These are phyloP conservation scores for Funneliformis caledonium DNA, from an alignment of 371 early-diverging fungal genomes.

Conservation along the genomic window DNA sequence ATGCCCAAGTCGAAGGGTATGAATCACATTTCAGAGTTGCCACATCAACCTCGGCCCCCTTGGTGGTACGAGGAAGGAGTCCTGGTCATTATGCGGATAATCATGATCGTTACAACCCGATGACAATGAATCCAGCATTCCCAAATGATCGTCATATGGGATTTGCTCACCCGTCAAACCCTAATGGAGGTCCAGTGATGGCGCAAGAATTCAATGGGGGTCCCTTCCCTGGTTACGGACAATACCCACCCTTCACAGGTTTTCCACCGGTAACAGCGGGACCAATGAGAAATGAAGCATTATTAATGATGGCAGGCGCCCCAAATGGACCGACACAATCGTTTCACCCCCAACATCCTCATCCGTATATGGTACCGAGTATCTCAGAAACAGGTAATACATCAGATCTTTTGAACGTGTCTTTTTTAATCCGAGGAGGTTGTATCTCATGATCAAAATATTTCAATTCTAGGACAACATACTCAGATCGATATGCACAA, in stretches of 20 bases:
- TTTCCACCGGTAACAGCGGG: conserved; percentile 32
- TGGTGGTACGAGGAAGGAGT: conserved; percentile 93
- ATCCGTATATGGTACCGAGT: conserved; percentile 31
- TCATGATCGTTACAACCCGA: conserved; percentile 42
- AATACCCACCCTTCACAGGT: conserved; percentile 30
- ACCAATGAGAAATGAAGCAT: conserved; percentile 15
- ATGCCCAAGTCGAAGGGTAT: conserved; percentile 60
- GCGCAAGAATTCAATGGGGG: conserved; percentile 25
- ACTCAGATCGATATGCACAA: conserved; percentile 33
- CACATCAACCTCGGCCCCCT: conserved; percentile 71
- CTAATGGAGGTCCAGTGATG: conserved; percentile 34
- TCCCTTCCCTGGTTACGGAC: conserved; percentile 33
- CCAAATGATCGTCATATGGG: conserved; percentile 36
- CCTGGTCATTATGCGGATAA: conserved; percentile 64
- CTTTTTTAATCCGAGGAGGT: not conserved
- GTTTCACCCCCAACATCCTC: conserved; percentile 39
- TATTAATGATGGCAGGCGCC: conserved; percentile 32
- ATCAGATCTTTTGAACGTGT: conserved; percentile 16
- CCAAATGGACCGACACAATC: conserved; percentile 29
- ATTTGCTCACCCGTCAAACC: conserved; percentile 20
- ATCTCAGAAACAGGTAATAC: conserved; percentile 23
- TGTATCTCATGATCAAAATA: conserved; percentile 35
- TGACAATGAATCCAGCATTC: conserved; percentile 38
- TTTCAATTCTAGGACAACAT: conserved; percentile 20
- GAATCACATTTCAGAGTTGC: conserved; percentile 66